Evolutionary conservation across 768 basidiomycete species (phyloP).

Genomic region (Cystobasidium ongulense): DNA sequence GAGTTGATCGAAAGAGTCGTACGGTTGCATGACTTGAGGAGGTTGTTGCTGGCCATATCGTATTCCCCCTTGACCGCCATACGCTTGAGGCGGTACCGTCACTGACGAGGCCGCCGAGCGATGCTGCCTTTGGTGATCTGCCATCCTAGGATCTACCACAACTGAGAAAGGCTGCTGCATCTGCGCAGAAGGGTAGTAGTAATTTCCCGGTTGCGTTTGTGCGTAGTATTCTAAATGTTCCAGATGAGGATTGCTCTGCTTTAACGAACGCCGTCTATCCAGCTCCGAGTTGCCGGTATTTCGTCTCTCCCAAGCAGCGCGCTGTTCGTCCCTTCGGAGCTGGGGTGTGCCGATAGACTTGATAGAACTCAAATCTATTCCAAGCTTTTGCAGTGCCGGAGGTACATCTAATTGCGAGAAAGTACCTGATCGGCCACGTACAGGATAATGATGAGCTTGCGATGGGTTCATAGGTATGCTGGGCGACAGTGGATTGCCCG

Average conservation of each 20-base stretch:
- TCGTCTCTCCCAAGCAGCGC: conserved; percentile 90
- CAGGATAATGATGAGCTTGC: conserved; percentile 37
- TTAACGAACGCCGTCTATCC: conserved; percentile 35
- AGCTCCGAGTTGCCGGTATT: conserved; percentile 55
- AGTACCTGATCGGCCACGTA: conserved; percentile 75
- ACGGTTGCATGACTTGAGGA: conserved; percentile 55
- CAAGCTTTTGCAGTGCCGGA: conserved; percentile 58
- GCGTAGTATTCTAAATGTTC: conserved; percentile 18
- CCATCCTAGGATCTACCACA: conserved; percentile 35
- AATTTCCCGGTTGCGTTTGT: conserved; percentile 29
- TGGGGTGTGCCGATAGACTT: conserved; percentile 60
- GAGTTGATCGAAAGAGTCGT: conserved; percentile 38
- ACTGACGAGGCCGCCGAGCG: conserved; percentile 49
- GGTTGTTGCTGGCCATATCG: conserved; percentile 52
- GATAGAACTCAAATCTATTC: conserved; percentile 48
- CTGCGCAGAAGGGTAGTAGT: conserved; percentile 61
- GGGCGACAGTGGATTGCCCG: conserved; percentile 41
- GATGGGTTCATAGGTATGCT: conserved; percentile 37
- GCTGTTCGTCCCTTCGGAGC: conserved; percentile 85
- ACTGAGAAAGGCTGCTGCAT: conserved; percentile 42
- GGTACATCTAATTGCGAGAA: conserved; percentile 93
- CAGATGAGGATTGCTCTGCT: conserved; percentile 28
- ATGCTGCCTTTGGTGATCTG: conserved; percentile 33
- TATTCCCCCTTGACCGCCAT: conserved; percentile 46
- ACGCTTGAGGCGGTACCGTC: conserved; percentile 64